Percentiles rank a stretch among this genome's conserved stretches.
phyloP scores from a whole-genome alignment of 1,284 basidiomycete species.

The Waitea zeae region DNA sequence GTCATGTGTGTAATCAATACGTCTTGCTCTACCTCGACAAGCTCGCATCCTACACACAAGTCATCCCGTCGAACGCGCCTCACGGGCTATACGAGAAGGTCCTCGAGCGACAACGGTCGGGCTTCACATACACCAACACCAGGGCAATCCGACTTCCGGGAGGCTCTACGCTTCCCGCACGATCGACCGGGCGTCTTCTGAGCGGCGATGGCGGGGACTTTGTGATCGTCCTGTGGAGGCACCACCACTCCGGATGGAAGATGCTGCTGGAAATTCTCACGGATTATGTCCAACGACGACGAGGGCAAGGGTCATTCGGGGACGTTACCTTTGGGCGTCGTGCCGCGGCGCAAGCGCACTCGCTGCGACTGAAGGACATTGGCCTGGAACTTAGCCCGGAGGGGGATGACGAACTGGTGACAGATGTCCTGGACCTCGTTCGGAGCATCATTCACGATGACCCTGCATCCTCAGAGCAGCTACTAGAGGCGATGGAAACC shows the following conservation, averaged over 20 bases:
- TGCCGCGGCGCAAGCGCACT: slow-evolving; percentile 16
- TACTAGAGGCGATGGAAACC: slow-evolving; percentile 51
- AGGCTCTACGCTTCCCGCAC: slow-evolving; percentile 46
- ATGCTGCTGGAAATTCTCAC: slow-evolving; percentile 62
- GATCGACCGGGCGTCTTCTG: slow-evolving; percentile 54
- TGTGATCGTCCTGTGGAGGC: slow-evolving; percentile 67
- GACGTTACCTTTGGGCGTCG: too few species aligned
- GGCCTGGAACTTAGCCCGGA: slow-evolving; percentile 43
- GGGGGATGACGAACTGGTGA: slow-evolving; percentile 43
- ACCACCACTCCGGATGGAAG: slow-evolving; percentile 70
- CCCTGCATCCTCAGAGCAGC: slow-evolving; percentile 37
- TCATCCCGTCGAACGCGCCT: slow-evolving; percentile 40
- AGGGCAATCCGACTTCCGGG: slow-evolving; percentile 60
- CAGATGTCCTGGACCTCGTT: slow-evolving; percentile 65
- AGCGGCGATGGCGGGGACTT: slow-evolving; percentile 55
- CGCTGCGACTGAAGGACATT: slow-evolving; percentile 43
- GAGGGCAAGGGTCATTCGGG: too few species aligned
- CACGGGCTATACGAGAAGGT: slow-evolving; percentile 55
- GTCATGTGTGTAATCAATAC: slow-evolving; percentile 37
- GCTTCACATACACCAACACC: slow-evolving; percentile 46
- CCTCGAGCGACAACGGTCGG: slow-evolving; percentile 38
- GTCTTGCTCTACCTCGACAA: slow-evolving; percentile 61
- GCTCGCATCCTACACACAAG: slow-evolving; percentile 61
- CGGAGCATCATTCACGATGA: slow-evolving; percentile 60
- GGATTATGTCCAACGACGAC: slow-evolving; percentile 45